Conservation (phyloP, 441 rosid genomes). For the Flueggea neowawraea region DNA sequence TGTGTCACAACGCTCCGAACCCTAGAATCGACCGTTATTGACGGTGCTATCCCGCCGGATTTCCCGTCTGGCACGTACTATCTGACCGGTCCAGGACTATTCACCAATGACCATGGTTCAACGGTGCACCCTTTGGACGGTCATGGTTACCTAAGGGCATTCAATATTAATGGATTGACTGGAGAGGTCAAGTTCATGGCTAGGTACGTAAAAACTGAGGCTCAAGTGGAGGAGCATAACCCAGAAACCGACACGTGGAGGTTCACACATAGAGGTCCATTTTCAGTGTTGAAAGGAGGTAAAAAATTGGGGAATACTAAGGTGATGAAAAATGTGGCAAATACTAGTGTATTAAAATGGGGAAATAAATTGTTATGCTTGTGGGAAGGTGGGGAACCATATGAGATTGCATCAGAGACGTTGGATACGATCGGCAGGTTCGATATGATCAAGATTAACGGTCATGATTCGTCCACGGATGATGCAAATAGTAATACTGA, state of each 20-base stretch:
- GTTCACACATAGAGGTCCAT: constrained; percentile 81
- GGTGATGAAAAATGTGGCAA: constrained; percentile 97
- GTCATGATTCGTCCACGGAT: constrained; percentile 13
- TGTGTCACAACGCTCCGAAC: constrained; percentile 72
- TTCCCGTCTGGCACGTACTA: constrained; percentile 88
- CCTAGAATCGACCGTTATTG: constrained; percentile 44
- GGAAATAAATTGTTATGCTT: constrained; percentile 70
- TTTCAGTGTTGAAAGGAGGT: constrained; percentile 77
- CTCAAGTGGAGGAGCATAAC: constrained; percentile 77
- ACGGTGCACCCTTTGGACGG: constrained; percentile 92
- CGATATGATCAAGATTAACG: constrained; percentile 36
- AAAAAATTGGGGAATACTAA: constrained; percentile 70
- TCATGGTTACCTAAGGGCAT: constrained; percentile 85
- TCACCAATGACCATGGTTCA: constrained; percentile 88
- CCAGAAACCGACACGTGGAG: constrained; percentile 62
- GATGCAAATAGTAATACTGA: constrained; percentile 12
- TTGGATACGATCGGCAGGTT: constrained; percentile 70
- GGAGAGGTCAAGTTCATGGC: constrained; percentile 65
- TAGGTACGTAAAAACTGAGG: constrained; percentile 81
- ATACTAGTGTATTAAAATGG: constrained; percentile 83
- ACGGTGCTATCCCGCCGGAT: constrained; percentile 63
- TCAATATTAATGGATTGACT: constrained; percentile 38
- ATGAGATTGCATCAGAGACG: constrained; percentile 66
- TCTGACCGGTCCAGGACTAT: constrained; percentile 81
- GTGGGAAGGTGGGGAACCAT: constrained; percentile 97